Conservation (phyloP, 352 stramenopile species). For the Blastocystis sp. region DNA sequence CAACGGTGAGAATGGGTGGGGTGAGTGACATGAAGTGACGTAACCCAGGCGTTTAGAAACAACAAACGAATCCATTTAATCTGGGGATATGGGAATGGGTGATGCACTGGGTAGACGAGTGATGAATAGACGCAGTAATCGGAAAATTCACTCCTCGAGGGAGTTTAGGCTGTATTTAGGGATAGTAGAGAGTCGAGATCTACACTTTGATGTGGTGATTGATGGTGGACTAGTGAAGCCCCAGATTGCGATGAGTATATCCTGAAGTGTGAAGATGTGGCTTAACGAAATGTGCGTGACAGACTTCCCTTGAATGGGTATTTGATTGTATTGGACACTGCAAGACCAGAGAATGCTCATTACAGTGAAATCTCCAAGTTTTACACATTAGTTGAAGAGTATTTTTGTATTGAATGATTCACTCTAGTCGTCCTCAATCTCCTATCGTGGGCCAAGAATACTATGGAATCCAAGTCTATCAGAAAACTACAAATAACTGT, state of each 20-base stretch:
- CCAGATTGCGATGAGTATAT: slow-evolving; percentile 1
- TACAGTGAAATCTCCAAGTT: slow-evolving; percentile 4
- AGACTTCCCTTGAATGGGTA: neutral
- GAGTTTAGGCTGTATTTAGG: neutral
- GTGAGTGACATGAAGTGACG: neutral
- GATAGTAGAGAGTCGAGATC: neutral
- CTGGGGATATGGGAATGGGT: neutral
- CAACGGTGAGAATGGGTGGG: neutral
- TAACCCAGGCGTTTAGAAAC: neutral
- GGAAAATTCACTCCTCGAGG: neutral
- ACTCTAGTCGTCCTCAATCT: neutral
- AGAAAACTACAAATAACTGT: neutral
- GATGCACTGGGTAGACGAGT: neutral
- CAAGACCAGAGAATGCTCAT: neutral
- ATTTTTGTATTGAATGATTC: neutral
- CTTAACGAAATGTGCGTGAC: neutral
- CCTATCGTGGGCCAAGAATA: slow-evolving; percentile 27
- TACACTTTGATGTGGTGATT: slow-evolving; percentile 41
- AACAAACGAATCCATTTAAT: neutral
- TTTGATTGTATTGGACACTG: slow-evolving; percentile 51
- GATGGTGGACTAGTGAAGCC: slow-evolving; percentile 12
- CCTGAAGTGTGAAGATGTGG: neutral
- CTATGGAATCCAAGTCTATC: slow-evolving; percentile 5
- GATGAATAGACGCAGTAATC: neutral
- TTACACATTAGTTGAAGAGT: slow-evolving; percentile 29